Conservation (phyloP, 2,329 filamentous ascomycete species). For the Claviceps sp. region DNA sequence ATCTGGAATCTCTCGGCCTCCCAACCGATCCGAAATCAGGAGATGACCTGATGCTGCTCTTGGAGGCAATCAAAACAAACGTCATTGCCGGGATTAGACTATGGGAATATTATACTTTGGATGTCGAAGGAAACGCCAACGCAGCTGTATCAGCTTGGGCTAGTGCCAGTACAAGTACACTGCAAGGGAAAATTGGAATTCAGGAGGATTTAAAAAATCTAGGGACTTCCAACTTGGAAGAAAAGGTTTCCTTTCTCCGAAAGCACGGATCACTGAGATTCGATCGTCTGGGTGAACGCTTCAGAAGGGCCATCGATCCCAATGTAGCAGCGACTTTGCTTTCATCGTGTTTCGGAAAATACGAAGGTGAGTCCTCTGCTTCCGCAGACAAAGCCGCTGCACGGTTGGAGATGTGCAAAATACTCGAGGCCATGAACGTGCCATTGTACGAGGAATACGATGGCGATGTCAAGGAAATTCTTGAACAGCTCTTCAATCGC, state of each 20-base stretch:
- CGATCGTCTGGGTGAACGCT: slow-evolving; percentile 69
- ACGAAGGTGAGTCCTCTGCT: slow-evolving; percentile 33
- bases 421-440: slow-evolving; percentile 77
- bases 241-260: slow-evolving; percentile 49
- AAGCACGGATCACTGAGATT: slow-evolving; percentile 57
- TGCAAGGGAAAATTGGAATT: slow-evolving; percentile 26
- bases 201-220: slow-evolving; percentile 32
- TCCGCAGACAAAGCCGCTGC: slow-evolving; percentile 35
- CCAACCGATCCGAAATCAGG: slow-evolving; percentile 58
- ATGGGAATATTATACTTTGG: slow-evolving; percentile 87
- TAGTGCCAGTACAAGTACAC: slow-evolving; percentile 40
- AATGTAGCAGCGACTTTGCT: slow-evolving; percentile 46
- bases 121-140: slow-evolving; percentile 60
- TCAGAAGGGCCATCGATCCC: slow-evolving; percentile 58
- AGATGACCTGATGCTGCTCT: slow-evolving; percentile 66
- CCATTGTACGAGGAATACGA: slow-evolving; percentile 90
- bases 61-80: slow-evolving; percentile 70
- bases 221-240: slow-evolving; percentile 28
- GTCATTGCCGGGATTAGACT: slow-evolving; percentile 66
- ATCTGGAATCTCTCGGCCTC: slow-evolving; percentile 56
- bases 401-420: slow-evolving; percentile 40
- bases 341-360: slow-evolving; percentile 41
- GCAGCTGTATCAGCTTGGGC: slow-evolving; percentile 61
- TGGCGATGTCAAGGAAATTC: slow-evolving; percentile 63
- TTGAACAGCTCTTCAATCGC: slow-evolving; percentile 85